phyloP scores from a whole-genome alignment of 2,329 filamentous ascomycete genomes.

The Diaporthe sp. region DNA sequence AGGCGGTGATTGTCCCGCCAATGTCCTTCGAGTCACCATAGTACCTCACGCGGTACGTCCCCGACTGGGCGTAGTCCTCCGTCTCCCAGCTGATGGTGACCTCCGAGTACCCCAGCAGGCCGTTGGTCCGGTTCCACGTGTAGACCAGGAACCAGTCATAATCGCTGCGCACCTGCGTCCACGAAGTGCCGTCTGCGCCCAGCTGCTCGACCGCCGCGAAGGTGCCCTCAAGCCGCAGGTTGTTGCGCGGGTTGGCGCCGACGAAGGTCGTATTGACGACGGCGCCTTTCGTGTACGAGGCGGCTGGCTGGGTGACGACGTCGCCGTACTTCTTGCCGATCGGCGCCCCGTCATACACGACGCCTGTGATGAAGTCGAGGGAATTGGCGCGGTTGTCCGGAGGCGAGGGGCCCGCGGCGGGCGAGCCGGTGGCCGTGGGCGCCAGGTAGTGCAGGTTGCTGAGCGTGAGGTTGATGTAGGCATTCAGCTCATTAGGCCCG shows the following conservation, averaged over 20 bases:
- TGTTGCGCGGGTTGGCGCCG: slow-evolving; percentile 90
- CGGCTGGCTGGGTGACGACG: slow-evolving; percentile 66
- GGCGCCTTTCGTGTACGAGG: slow-evolving; percentile 69
- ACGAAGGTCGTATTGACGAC: slow-evolving; percentile 78
- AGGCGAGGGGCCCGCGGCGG: slow-evolving; percentile 72
- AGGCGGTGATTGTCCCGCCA: slow-evolving; percentile 73
- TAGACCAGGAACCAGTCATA: slow-evolving; percentile 87
- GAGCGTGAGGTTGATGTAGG: slow-evolving; percentile 90
- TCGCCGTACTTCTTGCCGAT: slow-evolving; percentile 79
- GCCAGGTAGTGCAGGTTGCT: slow-evolving; percentile 77
- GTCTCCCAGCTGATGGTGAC: slow-evolving; percentile 86
- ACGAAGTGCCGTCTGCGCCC: slow-evolving; percentile 57
- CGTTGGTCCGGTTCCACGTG: slow-evolving; percentile 81
- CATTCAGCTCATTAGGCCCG: slow-evolving; percentile 84
- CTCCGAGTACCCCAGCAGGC: slow-evolving; percentile 79
- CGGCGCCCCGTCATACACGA: slow-evolving; percentile 80
- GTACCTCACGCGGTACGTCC: slow-evolving; percentile 83
- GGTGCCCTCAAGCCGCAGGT: slow-evolving; percentile 82
- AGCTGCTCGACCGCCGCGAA: slow-evolving; percentile 82
- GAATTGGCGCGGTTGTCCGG: slow-evolving; percentile 85
- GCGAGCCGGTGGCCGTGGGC: slow-evolving; percentile 58
- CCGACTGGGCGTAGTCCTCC: slow-evolving; percentile 67
- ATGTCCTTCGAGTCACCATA: slow-evolving; percentile 83
- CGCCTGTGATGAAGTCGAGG: slow-evolving; percentile 83
- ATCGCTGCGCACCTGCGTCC: slow-evolving; percentile 80